Base-by-base conservation (phyloP, 805 yeast genomes). In the Suhomyces sp. region DNA sequence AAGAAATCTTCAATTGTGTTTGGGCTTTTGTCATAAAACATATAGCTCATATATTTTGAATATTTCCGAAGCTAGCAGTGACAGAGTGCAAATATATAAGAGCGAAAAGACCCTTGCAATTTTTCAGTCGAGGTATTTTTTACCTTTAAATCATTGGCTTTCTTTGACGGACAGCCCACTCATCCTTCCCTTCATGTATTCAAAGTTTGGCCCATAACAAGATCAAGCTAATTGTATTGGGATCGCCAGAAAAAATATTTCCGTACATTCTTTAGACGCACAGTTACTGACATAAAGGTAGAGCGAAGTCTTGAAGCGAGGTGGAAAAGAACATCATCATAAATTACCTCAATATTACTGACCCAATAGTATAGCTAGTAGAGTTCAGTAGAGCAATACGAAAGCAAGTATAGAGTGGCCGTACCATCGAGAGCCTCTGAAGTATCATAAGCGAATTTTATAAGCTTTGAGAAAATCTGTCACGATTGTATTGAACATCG, bases 41-140 rank as follows among this genome's bases (percentile, higher is more conserved):
- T 29, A 7, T 41, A 41, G 21, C 44, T 41, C 25, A 44, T 15
- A 21, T 44, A 29, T 44, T 44, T 29, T 44, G 39, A 44, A 25
- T 27, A 29, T 44, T 25, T 21, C 15, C 46, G 4, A 29, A 4
- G 17, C 19, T 15, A 43, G 22, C n/a, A 8, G 12, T 15, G 22
- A 8, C 21, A 37, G 13, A 10, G 13, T 9, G 17, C 2, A 4
- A 10, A 37, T 37, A 19, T 37, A 37, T 37, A 37, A 37, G 13
- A 19, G n/a, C 13, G 22, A 19, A 7, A 17, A 13, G 41, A 9
- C 17, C 41, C 41, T 19, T 4, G 9, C n/a, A 10, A 37, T 8
- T 10, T 37, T 37, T 37, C 5, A 17, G 8, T 13, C 41, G 12
- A 6, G 22, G 20, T 37, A 19, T 3, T 4, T 9, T 10, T 17